Evolutionary conservation across 2,329 filamentous ascomycete genomes (phyloP), one percentile per base, ranked within the genome.

Genomic region (Colletotrichum australisinense): DNA sequence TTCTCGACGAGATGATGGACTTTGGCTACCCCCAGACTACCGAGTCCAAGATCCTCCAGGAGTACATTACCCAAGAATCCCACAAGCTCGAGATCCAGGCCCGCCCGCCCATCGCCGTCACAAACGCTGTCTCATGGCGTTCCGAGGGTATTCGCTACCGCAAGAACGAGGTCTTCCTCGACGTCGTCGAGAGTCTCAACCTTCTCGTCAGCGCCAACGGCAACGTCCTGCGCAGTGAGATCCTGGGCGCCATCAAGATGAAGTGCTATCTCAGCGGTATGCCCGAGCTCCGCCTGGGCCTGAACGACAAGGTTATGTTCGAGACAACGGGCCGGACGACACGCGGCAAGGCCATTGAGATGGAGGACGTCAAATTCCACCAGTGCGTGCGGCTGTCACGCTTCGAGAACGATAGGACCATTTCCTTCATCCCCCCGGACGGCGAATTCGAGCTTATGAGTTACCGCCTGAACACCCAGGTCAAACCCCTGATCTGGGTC

Each of bases 231-330:
- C 93, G 97, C 28, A 98, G 95, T 8, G 97, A 99, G 86, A 99
- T 99, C 78, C 88, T 99, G 28, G 97, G 97, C 68, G 95, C 97
- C 56, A 93, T 99, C 83, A 99, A 99, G 87, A 98, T 99, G 97
- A 99, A 99, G 86, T 99, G 97, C 85, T 99, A 99, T 81, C 89
- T 99, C 19, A 98, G 95, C 59, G 97, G 97, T 72, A 99, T 99
- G 97, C 97, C 97, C 12, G 97, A 99, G 85, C 85, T 99, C 79
- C 93, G 97, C 32, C 85, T 99, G 63, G 97, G 97, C 5, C 86
- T 99, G 81, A 99, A 99, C 86, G 97, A 99, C 87, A 99, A 99
- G 86, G 97, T 95, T 83, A 99, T 99, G 97, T 99, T 99, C 80
- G 97, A 99, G 86, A 97, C 95, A 4, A 99, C 97, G 0, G 97